A percentile compares a stretch with the other conserved stretches of the same genome.
Evolutionary conservation across 768 basidiomycete species (phyloP).

Genomic region (Xerocomus potaroensis): DNA sequence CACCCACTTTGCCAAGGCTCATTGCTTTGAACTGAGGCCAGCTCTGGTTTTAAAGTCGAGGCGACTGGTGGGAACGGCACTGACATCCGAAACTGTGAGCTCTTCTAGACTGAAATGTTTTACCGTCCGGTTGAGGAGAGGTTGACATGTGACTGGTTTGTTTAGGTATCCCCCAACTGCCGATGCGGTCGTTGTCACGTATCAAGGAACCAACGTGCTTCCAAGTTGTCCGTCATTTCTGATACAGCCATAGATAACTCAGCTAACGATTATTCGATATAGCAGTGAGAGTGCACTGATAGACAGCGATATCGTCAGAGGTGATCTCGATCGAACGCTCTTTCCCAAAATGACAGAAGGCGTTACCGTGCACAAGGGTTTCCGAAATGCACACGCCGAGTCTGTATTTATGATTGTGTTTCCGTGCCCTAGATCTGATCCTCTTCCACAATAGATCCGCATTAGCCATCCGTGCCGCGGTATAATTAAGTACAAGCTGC

Average conservation of each 20-base stretch:
- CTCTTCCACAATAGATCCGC: constrained; percentile 37
- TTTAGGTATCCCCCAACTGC: constrained; percentile 41
- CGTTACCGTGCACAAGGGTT: constrained; percentile 44
- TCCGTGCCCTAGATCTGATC: not conserved
- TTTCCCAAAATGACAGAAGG: constrained; percentile 43
- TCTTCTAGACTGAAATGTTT: not conserved
- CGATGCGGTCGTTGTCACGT: constrained; percentile 30
- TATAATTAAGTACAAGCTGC: constrained; percentile 32
- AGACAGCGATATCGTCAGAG: constrained; percentile 34
- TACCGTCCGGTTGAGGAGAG: no score
- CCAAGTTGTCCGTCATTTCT: constrained; percentile 30
- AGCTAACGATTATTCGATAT: constrained; percentile 27
- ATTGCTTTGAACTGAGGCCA: constrained; percentile 43
- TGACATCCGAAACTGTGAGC: constrained; percentile 39
- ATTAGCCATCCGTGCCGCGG: constrained; percentile 36
- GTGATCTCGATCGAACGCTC: constrained; percentile 32
- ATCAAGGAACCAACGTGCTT: constrained; percentile 30
- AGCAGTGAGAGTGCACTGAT: constrained; percentile 30
- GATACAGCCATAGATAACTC: constrained; percentile 20
- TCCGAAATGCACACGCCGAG: constrained; percentile 40
- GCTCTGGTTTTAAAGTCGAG: constrained; percentile 38
- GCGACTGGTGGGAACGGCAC: constrained; percentile 44
- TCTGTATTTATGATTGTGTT: constrained; percentile 18
- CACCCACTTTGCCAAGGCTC: constrained; percentile 46
- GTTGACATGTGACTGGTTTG: constrained; percentile 7